Conservation (phyloP, 148 eudicot species). For the Talinum fruticosum region DNA sequence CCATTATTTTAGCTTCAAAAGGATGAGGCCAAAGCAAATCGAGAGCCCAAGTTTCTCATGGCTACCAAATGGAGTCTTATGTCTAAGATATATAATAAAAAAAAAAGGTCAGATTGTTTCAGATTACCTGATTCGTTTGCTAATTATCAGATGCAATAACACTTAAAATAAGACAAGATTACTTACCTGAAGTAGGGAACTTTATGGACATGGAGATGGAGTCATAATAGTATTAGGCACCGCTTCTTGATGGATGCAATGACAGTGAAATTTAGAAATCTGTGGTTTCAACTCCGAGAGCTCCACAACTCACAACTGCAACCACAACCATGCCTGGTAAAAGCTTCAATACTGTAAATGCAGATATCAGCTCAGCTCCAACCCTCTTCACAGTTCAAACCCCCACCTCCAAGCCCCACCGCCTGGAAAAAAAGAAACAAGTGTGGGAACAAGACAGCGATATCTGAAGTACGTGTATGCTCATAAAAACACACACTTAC, state of each 20-base stretch:
- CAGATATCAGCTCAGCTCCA: not conserved
- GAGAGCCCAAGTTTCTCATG: not conserved
- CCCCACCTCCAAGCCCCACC: too few relatives aligned
- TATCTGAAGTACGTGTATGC: not conserved
- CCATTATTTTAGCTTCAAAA: not conserved
- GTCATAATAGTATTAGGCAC: not conserved
- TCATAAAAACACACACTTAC: not conserved
- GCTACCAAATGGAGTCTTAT: not conserved
- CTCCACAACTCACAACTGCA: conserved; percentile 8
- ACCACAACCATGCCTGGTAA: not conserved
- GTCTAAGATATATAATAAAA: not conserved
- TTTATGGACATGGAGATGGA: not conserved
- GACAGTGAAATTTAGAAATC: not conserved
- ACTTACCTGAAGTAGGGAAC: conserved; percentile 15
- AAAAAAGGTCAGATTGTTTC: not conserved
- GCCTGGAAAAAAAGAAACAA: too few relatives aligned
- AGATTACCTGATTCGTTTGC: not conserved
- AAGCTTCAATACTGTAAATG: not conserved
- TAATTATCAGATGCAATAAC: not conserved
- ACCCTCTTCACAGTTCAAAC: not conserved
- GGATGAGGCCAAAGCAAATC: not conserved
- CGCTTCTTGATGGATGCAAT: not conserved
- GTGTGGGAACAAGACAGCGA: not conserved
- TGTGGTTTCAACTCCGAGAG: not conserved
- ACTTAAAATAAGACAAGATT: too few relatives aligned